These are phyloP conservation scores for Linnemannia zychae DNA, from an alignment of 192 early-diverging fungal genomes.

Conservation along the genomic window DNA sequence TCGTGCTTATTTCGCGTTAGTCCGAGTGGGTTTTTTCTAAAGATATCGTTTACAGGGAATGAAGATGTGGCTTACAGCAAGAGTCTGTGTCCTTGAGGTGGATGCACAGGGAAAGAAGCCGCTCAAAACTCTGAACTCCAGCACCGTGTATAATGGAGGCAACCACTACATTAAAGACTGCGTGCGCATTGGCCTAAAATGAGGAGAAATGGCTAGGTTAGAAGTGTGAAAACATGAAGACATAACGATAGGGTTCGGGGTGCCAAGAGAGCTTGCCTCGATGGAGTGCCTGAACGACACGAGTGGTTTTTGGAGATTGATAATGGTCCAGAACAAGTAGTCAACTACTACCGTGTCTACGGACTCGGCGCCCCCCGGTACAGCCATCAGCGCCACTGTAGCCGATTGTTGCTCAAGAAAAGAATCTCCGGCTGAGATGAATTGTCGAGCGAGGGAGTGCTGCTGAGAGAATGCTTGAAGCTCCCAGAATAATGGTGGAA, in stretches of 20 bases:
- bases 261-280: constrained; percentile 13
- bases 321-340: constrained; percentile 18
- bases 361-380: neutral
- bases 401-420: neutral
- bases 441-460: neutral
- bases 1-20: neutral
- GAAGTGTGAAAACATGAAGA: neutral
- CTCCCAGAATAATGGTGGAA: neutral
- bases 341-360: neutral
- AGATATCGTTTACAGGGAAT: neutral
- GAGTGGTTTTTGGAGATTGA: constrained; percentile 17
- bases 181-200: constrained; percentile 28
- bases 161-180: constrained; percentile 38
- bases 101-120: constrained; percentile 28
- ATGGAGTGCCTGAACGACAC: constrained; percentile 19
- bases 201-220: neutral
- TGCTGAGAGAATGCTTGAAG: neutral
- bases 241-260: neutral
- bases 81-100: constrained; percentile 23
- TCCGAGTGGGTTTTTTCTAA: too few species aligned
- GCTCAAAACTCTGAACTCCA: constrained; percentile 10
- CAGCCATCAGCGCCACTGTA: neutral
- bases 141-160: constrained; percentile 33
- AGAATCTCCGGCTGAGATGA: neutral
- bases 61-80: constrained; percentile 28